phyloP scores from a whole-genome alignment of 2,329 filamentous ascomycete genomes.

The Cyphellophora europaea region DNA sequence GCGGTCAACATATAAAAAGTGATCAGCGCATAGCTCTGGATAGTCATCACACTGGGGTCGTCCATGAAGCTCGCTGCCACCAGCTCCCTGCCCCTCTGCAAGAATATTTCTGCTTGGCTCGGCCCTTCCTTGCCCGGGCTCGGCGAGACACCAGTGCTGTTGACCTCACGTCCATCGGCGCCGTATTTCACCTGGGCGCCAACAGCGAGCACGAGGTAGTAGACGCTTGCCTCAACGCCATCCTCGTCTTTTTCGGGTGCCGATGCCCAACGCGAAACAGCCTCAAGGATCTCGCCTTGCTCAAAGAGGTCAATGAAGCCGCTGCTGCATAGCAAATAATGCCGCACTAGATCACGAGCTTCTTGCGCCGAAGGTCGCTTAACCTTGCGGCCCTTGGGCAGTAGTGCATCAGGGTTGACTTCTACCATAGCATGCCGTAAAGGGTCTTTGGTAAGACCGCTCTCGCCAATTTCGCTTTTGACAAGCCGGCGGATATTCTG shows the following conservation, averaged over 20 bases:
- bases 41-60: conserved; percentile 40
- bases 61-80: conserved; percentile 37
- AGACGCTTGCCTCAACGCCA: conserved; percentile 32
- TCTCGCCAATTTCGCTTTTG: conserved; percentile 34
- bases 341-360: conserved; percentile 30
- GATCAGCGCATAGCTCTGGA: conserved; percentile 43
- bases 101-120: conserved; percentile 36
- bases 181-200: conserved; percentile 28
- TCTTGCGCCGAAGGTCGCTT: conserved; percentile 27
- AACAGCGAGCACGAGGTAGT: conserved; percentile 43
- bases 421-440: conserved; percentile 33
- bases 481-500: conserved; percentile 44
- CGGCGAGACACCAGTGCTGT: conserved; percentile 3
- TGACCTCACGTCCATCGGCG: not conserved
- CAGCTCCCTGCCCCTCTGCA: conserved; percentile 34
- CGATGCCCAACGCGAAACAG: conserved; percentile 28
- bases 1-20: conserved; percentile 43
- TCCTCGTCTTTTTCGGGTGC: conserved; percentile 1
- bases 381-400: conserved; percentile 9
- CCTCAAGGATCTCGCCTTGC: conserved; percentile 31
- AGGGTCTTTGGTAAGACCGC: conserved; percentile 30
- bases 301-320: conserved; percentile 42
- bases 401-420: conserved; percentile 12
- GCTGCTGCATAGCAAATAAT: conserved; percentile 37
- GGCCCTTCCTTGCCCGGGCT: conserved; percentile 28